Evolutionary conservation across 129 eudicot species (phyloP), one percentile per base, ranked within the genome.

Genomic region (Arctium minus): DNA sequence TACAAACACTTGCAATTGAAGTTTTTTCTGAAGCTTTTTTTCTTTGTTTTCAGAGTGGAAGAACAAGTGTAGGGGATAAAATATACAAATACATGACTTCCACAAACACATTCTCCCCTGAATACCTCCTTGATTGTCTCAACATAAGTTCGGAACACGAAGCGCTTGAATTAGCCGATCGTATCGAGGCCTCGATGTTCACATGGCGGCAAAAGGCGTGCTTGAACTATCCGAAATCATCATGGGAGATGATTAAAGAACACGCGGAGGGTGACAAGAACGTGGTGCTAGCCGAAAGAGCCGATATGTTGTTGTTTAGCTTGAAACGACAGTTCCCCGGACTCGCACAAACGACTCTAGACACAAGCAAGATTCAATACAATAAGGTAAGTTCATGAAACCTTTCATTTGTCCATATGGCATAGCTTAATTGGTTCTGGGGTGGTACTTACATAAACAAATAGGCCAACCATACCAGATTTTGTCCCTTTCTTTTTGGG

Each of bases 261-360:
- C 83, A 88, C 46, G 64, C 89, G 85, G 81, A 90, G 18, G 92
- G 78, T 0, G 97, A 95, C 80, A 95, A 95, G 86, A 95, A 92
- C 33, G 87, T 86, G n/a, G 84, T 86, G 13, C 87, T 95, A 79
- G 97, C 98, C 36, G 92, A 91, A 81, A 87, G 91, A 76, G 97
- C 94, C n/a, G 90, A 91, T 69, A 84, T 84, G 12, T 82, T 95
- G 85, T 79, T 95, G 85, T 92, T 88, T 64, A 79, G 87, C 85
- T 73, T 95, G 84, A 95, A 93, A 89, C 97, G 88, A 70, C 88
- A 93, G 76, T 91, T 87, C 74, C 99, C 97, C 3, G 97, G 86
- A 84, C 97, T 95, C 53, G 90, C 99, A 69, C 99, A 95, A 75
- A 95, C 99, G 39, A 89, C 94, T n/a, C 73, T 95, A 83, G 99